Conservation (phyloP, 2,329 filamentous ascomycete genomes). For the Stemphylium beticola region DNA sequence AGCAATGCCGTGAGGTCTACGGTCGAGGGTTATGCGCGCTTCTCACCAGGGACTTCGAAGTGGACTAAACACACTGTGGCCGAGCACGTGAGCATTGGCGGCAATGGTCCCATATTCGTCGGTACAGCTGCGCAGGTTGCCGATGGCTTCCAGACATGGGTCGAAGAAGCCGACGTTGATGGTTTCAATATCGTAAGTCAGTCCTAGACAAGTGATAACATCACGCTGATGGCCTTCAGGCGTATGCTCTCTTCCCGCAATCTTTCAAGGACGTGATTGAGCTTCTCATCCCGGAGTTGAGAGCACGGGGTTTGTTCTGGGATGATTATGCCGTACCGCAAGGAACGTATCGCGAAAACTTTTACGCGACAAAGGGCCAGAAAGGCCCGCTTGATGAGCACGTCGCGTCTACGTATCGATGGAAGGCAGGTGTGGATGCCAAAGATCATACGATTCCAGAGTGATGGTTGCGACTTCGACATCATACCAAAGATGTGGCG, state of each 20-base stretch:
- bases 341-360: conserved; percentile 67
- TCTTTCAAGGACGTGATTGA: conserved; percentile 73
- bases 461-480: background rate
- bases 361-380: conserved; percentile 60
- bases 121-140: conserved; percentile 70
- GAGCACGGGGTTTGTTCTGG: conserved; percentile 64
- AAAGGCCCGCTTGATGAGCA: conserved; percentile 60
- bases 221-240: conserved; percentile 35
- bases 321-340: conserved; percentile 60
- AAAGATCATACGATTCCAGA: conserved; percentile 38
- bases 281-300: conserved; percentile 68
- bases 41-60: conserved; percentile 65
- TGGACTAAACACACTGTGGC: conserved; percentile 77
- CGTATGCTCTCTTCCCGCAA: conserved; percentile 70
- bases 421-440: conserved; percentile 44
- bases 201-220: too few species aligned
- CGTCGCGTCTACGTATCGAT: conserved; percentile 57
- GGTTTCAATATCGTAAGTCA: conserved; percentile 73
- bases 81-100: conserved; percentile 71
- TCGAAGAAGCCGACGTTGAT: conserved; percentile 72
- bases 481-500: too few species aligned
- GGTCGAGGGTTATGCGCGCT: conserved; percentile 62
- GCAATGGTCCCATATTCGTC: conserved; percentile 68
- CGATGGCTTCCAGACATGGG: conserved; percentile 71
- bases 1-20: conserved; percentile 66